Evolutionary conservation across 345 rosid species (phyloP), one percentile per base, ranked within the genome.

Genomic region (Populus tremula): DNA sequence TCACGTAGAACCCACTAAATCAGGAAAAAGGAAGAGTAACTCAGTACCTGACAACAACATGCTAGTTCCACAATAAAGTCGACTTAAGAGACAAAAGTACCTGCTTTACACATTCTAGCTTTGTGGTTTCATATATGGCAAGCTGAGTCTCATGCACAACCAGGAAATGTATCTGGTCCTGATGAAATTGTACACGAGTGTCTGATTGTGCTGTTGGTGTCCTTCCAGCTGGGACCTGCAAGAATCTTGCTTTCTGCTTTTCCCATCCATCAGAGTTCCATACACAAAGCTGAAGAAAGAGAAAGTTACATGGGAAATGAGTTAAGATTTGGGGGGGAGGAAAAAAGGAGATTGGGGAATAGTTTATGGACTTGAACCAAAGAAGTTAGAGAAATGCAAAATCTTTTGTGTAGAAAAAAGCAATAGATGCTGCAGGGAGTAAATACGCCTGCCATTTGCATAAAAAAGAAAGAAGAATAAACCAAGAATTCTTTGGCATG

Each of bases 151-250:
- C 96, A 70, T 96, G 98, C 47, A 93, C 98, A 78, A 90, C 96
- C 71, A 96, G 91, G 89, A 96, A 93, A 78, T 92, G 98, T 63
- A 86, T 79, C 81, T 93, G 99, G 76, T 96, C 99, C 79, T 87
- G 94, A 88, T 96, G 98, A 83, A 96, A 96, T 78, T 96, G 99
- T 71, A 96, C 98, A 71, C 97, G 94, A 8, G 98, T 96, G 68
- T 93, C 99, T 75, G 98, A 89, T 72, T 85, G 90, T 45, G 82
- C 80, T 41, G 85, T 39, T n/a, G 36, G 36, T 33, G 90, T 77
- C 85, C 98, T 85, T 68, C 98, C 96, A n/a, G 89, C 73, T 74
- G 91, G 91, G 68, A 85, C 83, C 81, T 86, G 98, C 87, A 93
- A 85, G 78, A 84, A 84, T 84, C 89, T 89, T 79, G 85, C 72